Percentiles rank a stretch among this genome's conserved stretches.
Evolutionary conservation across 225 moss, liverwort and hornwort genomes (phyloP).

Genomic region (Bryoerythrophyllum caledonicum): DNA sequence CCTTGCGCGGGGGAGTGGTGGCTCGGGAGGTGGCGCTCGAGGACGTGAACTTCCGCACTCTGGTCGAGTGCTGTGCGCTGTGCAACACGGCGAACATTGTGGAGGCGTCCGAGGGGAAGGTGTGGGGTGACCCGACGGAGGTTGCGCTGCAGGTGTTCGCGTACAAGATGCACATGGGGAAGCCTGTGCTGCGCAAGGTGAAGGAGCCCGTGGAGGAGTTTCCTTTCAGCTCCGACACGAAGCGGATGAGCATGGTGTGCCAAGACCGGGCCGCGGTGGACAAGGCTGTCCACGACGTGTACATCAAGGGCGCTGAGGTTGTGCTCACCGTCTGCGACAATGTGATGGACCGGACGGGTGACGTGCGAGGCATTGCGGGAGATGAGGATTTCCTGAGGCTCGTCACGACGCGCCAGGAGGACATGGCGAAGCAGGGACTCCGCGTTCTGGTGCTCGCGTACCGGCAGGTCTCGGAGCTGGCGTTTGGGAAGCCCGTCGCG

Average conservation of each 20-base stretch:
- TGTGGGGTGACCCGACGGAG: slow-evolving; percentile 57
- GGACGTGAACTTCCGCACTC: slow-evolving; percentile 30
- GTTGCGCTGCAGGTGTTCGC: slow-evolving; percentile 49
- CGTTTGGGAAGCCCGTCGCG: slow-evolving; percentile 19
- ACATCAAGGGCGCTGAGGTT: slow-evolving; percentile 34
- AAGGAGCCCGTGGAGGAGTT: slow-evolving; percentile 40
- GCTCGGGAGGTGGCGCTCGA: slow-evolving; percentile 17
- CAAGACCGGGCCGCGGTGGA: background rate
- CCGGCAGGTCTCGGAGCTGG: slow-evolving; percentile 18
- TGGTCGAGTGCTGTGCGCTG: slow-evolving; percentile 65
- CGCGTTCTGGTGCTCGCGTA: slow-evolving; percentile 33
- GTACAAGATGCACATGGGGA: slow-evolving; percentile 43
- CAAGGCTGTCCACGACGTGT: slow-evolving; percentile 21
- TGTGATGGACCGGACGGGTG: slow-evolving; percentile 31
- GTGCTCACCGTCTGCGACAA: slow-evolving; percentile 33
- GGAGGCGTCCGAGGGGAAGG: slow-evolving; percentile 48
- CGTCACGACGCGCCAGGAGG: slow-evolving; percentile 27
- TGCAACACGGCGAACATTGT: slow-evolving; percentile 67
- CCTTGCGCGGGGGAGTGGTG: slow-evolving; percentile 1
- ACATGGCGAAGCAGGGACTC: slow-evolving; percentile 39
- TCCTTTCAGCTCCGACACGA: slow-evolving; percentile 49
- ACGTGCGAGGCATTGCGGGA: slow-evolving; percentile 1
- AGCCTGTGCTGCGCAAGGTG: slow-evolving; percentile 35
- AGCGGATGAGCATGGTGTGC: slow-evolving; percentile 53
- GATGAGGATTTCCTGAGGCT: slow-evolving; percentile 11